Conservation (phyloP, 176 grass and related monocot species). For the Calamus simplicifolius region DNA sequence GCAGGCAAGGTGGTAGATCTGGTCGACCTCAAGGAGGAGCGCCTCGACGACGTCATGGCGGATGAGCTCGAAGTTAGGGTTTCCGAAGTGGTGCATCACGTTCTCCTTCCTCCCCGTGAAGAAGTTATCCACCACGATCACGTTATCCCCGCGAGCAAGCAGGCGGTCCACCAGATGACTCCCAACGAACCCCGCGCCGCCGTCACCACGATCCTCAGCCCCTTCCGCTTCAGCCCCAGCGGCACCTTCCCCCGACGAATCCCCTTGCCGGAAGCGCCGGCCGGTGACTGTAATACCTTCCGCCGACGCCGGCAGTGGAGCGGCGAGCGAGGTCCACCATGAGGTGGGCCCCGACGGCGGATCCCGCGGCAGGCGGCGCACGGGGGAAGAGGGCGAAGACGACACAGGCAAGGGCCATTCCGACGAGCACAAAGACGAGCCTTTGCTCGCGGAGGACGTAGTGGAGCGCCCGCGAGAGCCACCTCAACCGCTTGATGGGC, state of each 20-base stretch:
- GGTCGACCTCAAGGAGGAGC: slow-evolving; percentile 89
- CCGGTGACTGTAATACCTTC: background rate
- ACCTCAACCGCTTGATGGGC: slow-evolving; percentile 51
- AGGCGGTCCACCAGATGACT: slow-evolving; percentile 87
- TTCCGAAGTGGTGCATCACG: slow-evolving; percentile 70
- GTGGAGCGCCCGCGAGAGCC: slow-evolving; percentile 42
- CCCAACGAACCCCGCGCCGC: slow-evolving; percentile 85
- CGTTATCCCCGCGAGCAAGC: slow-evolving; percentile 65
- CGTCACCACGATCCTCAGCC: slow-evolving; percentile 68
- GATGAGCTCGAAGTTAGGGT: slow-evolving; percentile 91
- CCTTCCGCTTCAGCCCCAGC: slow-evolving; percentile 76
- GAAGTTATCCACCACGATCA: slow-evolving; percentile 97
- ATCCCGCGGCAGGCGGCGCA: background rate
- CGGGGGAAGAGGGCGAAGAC: slow-evolving; percentile 37
- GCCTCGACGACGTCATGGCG: slow-evolving; percentile 97
- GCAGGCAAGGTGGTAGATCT: slow-evolving; percentile 98
- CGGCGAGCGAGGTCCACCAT: background rate
- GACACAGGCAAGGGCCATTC: slow-evolving; percentile 50
- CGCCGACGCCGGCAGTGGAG: slow-evolving; percentile 11
- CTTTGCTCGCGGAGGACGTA: slow-evolving; percentile 63
- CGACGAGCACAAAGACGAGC: slow-evolving; percentile 62
- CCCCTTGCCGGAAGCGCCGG: slow-evolving; percentile 10
- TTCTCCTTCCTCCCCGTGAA: slow-evolving; percentile 96
- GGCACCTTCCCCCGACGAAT: slow-evolving; percentile 69
- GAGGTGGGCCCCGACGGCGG: background rate